Evolutionary conservation across 2,329 filamentous ascomycete species (phyloP), one percentile per base, ranked within the genome.

Genomic region (Epichloe elymi): DNA sequence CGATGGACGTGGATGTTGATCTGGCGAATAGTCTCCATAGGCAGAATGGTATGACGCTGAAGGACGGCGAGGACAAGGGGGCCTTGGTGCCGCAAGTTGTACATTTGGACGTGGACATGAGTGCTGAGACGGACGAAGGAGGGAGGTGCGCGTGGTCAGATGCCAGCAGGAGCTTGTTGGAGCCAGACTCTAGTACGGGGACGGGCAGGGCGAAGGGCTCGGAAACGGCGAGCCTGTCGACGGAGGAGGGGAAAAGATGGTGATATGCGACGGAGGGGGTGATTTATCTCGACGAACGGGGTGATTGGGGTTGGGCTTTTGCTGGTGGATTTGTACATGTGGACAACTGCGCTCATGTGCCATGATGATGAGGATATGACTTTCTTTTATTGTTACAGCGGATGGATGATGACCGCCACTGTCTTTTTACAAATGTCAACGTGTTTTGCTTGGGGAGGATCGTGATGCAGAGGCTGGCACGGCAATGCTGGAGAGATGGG

Each of bases 151-250:
- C 62, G 3, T 67, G 62, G 56, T 70, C 66, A 1, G 68, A 69
- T 55, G 59, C 67, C 19, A 68, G 67, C 51, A 62, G 61, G 39
- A 70, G 67, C 53, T 54, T 69, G 57, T 60, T 64, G 33, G 67
- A 69, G 41, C 60, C 60, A 1, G 67, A 63, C 37, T 68, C 66
- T 8, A 69, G 66, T 45, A 61, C 61, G 33, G 66, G 63, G 4
- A 63, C 63, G 15, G 61, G 61, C 5, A 58, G 55, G 20, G 60
- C 62, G 4, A 68, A 67, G 53, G 63, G 62, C n/a, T 68, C 66
- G 2, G 2, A 69, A 49, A 66, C 67, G 40, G 66, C 65, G 15
- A 69, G 66, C 1, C 52, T 64, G 48, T 67, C 67, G 17, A 68
- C 67, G 0, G 58, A 59, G 41, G 59, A 56, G 36, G 58, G 60